These are phyloP conservation scores for Trichosanthes cucumerina DNA, from an alignment of 306 rosid genomes.

Conservation along the genomic window DNA sequence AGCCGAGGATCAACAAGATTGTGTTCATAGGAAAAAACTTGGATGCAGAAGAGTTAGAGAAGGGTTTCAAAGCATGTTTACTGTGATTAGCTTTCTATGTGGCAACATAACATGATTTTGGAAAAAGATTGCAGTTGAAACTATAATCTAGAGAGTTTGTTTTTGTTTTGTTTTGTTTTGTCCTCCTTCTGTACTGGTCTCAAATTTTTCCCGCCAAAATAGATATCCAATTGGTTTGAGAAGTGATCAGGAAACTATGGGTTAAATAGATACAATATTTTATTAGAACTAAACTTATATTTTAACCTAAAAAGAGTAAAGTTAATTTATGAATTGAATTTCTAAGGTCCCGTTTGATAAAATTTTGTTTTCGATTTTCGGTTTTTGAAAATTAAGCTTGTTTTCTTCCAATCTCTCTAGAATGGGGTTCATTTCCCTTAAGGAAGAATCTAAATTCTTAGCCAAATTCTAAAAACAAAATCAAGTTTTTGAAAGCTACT, in stretches of 20 bases:
- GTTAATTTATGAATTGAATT: too few species aligned
- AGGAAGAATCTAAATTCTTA: too few species aligned
- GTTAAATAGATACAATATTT: too few species aligned
- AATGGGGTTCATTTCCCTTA: too few species aligned
- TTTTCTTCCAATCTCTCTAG: too few species aligned
- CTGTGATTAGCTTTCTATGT: slow-evolving; percentile 24
- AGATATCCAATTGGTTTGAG: neutral
- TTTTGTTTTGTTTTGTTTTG: neutral
- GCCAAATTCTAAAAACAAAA: too few species aligned
- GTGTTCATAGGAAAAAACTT: slow-evolving; percentile 87
- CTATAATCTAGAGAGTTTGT: neutral
- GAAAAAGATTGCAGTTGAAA: neutral
- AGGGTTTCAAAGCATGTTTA: slow-evolving; percentile 73
- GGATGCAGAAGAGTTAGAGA: slow-evolving; percentile 65
- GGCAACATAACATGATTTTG: neutral
- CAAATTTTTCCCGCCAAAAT: neutral
- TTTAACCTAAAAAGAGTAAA: too few species aligned
- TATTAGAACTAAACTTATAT: too few species aligned
- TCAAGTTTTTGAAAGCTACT: too few species aligned
- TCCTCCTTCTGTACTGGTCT: neutral
- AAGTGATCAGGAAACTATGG: neutral
- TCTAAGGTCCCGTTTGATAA: too few species aligned
- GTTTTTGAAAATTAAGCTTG: too few species aligned
- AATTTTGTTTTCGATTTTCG: too few species aligned
- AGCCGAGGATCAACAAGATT: slow-evolving; percentile 75